A percentile compares a stretch with the other conserved stretches of the same genome.
Evolutionary conservation across 2,329 filamentous ascomycete species (phyloP).

Genomic region (Fusarium avenaceum): DNA sequence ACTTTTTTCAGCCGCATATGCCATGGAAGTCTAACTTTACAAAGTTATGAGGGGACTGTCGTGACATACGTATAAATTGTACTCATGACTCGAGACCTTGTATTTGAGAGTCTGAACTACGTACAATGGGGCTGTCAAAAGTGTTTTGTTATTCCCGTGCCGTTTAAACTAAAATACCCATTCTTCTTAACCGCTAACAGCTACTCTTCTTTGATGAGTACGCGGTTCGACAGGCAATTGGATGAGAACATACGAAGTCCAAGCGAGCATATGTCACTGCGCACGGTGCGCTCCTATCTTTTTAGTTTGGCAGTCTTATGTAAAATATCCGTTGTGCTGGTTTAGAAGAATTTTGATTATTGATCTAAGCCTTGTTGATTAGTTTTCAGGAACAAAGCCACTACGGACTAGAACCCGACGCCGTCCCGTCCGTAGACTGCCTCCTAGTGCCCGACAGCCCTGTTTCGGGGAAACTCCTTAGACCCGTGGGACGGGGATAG

Average conservation of each 20-base stretch:
- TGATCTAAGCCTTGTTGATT: background rate
- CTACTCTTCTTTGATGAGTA: background rate
- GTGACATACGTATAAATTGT: background rate
- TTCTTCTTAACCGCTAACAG: background rate
- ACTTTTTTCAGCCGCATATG: no score
- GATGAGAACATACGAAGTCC: background rate
- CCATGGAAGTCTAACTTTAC: no score
- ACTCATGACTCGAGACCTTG: background rate
- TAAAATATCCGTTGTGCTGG: background rate
- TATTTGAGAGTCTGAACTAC: background rate
- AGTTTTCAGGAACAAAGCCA: background rate
- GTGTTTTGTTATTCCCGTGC: background rate
- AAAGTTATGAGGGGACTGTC: background rate
- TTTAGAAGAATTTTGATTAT: background rate
- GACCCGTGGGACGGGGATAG: background rate
- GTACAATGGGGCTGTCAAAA: background rate
- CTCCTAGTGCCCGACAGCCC: constrained; percentile 17
- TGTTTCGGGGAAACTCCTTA: constrained; percentile 5
- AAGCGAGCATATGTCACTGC: background rate
- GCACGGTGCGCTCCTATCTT: background rate
- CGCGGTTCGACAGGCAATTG: background rate
- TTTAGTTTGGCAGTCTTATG: background rate
- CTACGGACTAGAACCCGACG: background rate
- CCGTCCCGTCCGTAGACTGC: constrained; percentile 5
- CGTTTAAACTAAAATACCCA: no score